A percentile compares a stretch with the other conserved stretches of the same genome.
phyloP scores from a whole-genome alignment of 805 yeast species.

The Spathaspora gorwiae region DNA sequence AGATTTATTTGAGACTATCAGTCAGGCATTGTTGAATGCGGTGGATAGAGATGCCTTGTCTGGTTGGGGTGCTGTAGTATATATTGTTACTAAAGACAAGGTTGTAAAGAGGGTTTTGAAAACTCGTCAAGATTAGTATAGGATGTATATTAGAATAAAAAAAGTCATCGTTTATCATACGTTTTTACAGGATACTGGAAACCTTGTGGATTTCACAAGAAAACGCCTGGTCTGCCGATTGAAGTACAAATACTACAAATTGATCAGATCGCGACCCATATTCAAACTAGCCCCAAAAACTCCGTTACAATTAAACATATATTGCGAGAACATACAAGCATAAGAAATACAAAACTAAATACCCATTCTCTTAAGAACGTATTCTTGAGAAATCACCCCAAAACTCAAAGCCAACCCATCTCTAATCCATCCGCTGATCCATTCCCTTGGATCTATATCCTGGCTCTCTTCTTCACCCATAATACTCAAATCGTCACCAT shows the following conservation, averaged over 20 bases:
- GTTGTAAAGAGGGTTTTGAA: slow-evolving; percentile 82
- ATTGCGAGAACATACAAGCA: neutral
- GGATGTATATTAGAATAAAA: neutral
- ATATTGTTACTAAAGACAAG: slow-evolving; percentile 85
- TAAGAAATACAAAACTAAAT: slow-evolving; percentile 20
- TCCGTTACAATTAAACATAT: too few species aligned
- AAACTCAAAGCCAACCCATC: slow-evolving; percentile 70
- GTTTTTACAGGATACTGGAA: neutral
- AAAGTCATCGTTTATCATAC: neutral
- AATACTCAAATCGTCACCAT: slow-evolving; percentile 31
- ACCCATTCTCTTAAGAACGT: slow-evolving; percentile 89
- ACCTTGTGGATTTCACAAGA: too few species aligned
- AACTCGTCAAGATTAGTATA: slow-evolving; percentile 86
- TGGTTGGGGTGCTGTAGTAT: slow-evolving; percentile 98
- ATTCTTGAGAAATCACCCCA: slow-evolving; percentile 86
- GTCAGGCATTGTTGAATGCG: slow-evolving; percentile 90
- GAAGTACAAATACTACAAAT: too few species aligned
- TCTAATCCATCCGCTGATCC: slow-evolving; percentile 43
- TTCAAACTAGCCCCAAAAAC: too few species aligned
- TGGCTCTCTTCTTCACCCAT: slow-evolving; percentile 19
- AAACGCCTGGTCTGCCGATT: too few species aligned
- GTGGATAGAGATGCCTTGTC: slow-evolving; percentile 95
- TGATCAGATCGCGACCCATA: too few species aligned
- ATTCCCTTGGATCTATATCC: slow-evolving; percentile 35
- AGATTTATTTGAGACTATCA: slow-evolving; percentile 90